Percentiles rank a stretch among this genome's conserved stretches.
phyloP scores from a whole-genome alignment of 257 asterid genomes.

The Solanum etuberosum region DNA sequence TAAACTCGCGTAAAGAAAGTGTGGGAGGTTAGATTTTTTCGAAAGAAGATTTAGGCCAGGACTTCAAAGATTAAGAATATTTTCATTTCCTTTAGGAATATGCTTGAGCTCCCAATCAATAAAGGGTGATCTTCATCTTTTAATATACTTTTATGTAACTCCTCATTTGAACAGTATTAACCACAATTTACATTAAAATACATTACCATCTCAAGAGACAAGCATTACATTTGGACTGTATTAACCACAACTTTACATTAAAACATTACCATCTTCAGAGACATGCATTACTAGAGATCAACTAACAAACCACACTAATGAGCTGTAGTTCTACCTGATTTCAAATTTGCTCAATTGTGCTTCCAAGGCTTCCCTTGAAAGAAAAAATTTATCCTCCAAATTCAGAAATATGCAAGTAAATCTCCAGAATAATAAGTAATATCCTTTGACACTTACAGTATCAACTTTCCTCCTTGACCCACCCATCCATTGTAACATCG shows the following conservation, averaged over 20 bases:
- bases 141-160: neutral
- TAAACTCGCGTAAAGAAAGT: neutral
- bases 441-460: constrained; percentile 36
- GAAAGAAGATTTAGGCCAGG: neutral
- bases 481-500: constrained; percentile 97
- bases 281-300: neutral
- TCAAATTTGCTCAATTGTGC: neutral
- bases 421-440: constrained; percentile 2
- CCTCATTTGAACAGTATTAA: neutral
- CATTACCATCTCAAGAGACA: neutral
- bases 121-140: neutral
- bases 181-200: neutral
- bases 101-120: neutral
- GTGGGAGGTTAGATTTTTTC: neutral
- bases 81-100: neutral
- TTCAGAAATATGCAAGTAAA: neutral
- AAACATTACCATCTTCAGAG: neutral
- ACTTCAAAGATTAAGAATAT: neutral
- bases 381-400: neutral
- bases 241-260: neutral
- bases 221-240: neutral
- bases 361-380: neutral
- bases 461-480: constrained; percentile 82
- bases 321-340: neutral
- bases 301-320: neutral